Percentiles rank a stretch among this genome's conserved stretches.
Evolutionary conservation across 805 yeast species (phyloP).

Genomic region (Pichia thaimueangensis): DNA sequence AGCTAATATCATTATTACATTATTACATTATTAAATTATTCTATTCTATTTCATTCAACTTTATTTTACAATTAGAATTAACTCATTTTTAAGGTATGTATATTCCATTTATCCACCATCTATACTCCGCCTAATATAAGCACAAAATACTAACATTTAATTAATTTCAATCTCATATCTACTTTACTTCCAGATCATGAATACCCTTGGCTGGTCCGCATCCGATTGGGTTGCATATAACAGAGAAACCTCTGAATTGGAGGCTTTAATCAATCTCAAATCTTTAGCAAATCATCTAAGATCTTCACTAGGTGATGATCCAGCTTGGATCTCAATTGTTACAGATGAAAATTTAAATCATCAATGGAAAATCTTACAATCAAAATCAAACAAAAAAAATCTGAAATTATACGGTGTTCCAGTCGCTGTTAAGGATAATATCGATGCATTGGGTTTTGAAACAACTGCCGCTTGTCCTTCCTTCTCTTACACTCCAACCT

Average conservation of each 20-base stretch:
- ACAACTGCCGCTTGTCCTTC: slow-evolving; percentile 97
- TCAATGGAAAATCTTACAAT: slow-evolving; percentile 75
- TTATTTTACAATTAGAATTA: too few relatives aligned
- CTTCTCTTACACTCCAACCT: slow-evolving; percentile 57
- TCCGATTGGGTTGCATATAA: slow-evolving; percentile 74
- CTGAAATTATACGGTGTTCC: slow-evolving; percentile 91
- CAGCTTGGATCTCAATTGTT: slow-evolving; percentile 89
- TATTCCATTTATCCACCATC: too few relatives aligned
- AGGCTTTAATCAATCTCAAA: slow-evolving; percentile 47
- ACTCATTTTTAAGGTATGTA: too few relatives aligned
- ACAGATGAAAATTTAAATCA: slow-evolving; percentile 53
- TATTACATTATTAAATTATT: too few relatives aligned
- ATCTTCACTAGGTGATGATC: slow-evolving; percentile 42
- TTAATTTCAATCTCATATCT: neutral
- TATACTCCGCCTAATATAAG: too few relatives aligned
- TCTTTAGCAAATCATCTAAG: slow-evolving; percentile 42
- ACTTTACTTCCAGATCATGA: slow-evolving; percentile 7
- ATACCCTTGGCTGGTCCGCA: slow-evolving; percentile 68
- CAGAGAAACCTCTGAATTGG: slow-evolving; percentile 49
- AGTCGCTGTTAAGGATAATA: slow-evolving; percentile 89
- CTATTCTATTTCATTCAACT: too few relatives aligned
- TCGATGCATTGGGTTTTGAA: slow-evolving; percentile 71
- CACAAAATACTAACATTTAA: neutral
- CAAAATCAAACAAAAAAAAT: slow-evolving; percentile 44
- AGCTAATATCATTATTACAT: too few relatives aligned